These are phyloP conservation scores for Sporothrix mexicana DNA, from an alignment of 2,329 filamentous ascomycete genomes.

Conservation along the genomic window DNA sequence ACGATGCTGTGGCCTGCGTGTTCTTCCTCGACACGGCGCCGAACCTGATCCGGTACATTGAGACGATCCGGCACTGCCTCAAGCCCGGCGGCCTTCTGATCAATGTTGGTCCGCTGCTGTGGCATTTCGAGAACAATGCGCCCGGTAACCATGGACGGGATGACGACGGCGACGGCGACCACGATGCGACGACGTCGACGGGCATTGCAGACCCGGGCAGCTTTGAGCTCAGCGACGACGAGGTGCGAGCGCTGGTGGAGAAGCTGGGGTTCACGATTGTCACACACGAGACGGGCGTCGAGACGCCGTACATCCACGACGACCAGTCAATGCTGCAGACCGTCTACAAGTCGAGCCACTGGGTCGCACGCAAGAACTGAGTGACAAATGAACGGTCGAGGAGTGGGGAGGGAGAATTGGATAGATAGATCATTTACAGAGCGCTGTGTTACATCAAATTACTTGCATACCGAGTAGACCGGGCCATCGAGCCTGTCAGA, in stretches of 20 bases:
- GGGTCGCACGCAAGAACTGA: conserved; percentile 77
- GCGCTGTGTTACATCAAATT: too few relatives aligned
- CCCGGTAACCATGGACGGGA: conserved; percentile 62
- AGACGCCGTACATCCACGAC: conserved; percentile 88
- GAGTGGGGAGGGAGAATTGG: too few relatives aligned
- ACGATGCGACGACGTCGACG: conserved; percentile 56
- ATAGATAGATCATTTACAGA: too few relatives aligned
- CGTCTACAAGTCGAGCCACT: conserved; percentile 78
- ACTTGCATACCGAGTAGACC: not conserved
- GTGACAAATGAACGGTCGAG: too few relatives aligned
- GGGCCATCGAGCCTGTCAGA: not conserved
- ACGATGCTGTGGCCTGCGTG: conserved; percentile 84
- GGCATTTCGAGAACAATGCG: conserved; percentile 87
- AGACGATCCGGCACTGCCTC: conserved; percentile 80
- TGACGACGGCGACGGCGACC: conserved; percentile 57
- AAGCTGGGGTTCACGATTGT: conserved; percentile 79
- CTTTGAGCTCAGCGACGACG: conserved; percentile 88
- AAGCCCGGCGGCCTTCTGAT: conserved; percentile 79
- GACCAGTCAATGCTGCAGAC: conserved; percentile 83
- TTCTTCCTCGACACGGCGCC: conserved; percentile 98
- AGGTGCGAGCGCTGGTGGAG: conserved; percentile 77
- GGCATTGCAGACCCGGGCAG: conserved; percentile 89
- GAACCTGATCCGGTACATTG: conserved; percentile 87
- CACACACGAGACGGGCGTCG: conserved; percentile 61
- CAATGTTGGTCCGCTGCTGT: conserved; percentile 88